Percentiles rank a stretch among this genome's conserved stretches.
Conservation (phyloP, 768 basidiomycete species). For the Collybia mongolica region DNA sequence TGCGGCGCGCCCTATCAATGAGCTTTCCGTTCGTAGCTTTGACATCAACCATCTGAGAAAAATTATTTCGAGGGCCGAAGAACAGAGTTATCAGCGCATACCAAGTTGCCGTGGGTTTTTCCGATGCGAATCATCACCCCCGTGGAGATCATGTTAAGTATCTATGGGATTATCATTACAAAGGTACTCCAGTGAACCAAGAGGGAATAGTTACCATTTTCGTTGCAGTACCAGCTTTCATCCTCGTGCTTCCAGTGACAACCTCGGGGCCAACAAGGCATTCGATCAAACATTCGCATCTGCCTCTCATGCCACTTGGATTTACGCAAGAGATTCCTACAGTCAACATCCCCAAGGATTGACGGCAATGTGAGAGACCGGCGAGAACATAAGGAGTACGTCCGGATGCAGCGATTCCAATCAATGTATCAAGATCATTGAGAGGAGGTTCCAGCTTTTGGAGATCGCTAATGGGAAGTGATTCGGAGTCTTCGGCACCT, state of each 20-base stretch:
- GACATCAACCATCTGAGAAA: conserved; percentile 31
- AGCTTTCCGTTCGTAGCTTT: conserved; percentile 29
- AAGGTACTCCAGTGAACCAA: neutral
- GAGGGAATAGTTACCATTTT: conserved; percentile 25
- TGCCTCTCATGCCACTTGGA: conserved; percentile 23
- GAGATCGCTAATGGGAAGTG: conserved; percentile 23
- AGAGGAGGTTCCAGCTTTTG: conserved; percentile 20
- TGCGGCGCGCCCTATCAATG: conserved; percentile 24
- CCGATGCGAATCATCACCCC: conserved; percentile 31
- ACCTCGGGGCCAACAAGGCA: conserved; percentile 29
- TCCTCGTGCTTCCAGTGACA: conserved; percentile 30
- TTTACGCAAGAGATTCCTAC: conserved; percentile 27
- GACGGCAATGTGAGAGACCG: conserved; percentile 23
- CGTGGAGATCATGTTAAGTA: conserved; percentile 36
- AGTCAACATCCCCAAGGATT: conserved; percentile 20
- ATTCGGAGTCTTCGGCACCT: conserved; percentile 30
- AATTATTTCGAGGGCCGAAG: too few species aligned
- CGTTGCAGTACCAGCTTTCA: conserved; percentile 37
- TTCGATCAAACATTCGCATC: conserved; percentile 25
- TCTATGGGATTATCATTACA: conserved; percentile 11
- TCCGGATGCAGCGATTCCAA: conserved; percentile 33
- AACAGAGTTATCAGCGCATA: conserved; percentile 8
- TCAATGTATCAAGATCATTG: conserved; percentile 23
- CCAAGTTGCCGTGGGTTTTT: conserved; percentile 33
- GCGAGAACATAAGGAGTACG: conserved; percentile 34